phyloP scores from a whole-genome alignment of 768 basidiomycete species.

The Cyathus striatus region DNA sequence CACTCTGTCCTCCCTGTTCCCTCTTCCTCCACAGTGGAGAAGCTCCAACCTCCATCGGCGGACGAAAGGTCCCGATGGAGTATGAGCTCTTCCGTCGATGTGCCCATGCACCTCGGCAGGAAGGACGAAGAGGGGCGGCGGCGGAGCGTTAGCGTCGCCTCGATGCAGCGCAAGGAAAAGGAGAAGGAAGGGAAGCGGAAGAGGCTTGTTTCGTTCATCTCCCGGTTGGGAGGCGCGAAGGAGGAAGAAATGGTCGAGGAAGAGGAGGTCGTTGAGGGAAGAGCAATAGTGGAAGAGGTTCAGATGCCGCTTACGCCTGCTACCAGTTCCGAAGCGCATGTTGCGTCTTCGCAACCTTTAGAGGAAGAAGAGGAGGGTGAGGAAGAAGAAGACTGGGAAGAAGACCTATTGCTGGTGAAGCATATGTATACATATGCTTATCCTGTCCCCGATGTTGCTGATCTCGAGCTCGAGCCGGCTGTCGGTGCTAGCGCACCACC shows the following conservation, averaged over 20 bases:
- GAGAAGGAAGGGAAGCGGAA: slow-evolving; percentile 1
- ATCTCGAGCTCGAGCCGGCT: no score
- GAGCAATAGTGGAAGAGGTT: slow-evolving; percentile 3
- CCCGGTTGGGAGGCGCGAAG: slow-evolving; percentile 13
- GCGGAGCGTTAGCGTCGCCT: slow-evolving; percentile 1
- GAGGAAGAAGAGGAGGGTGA: no score
- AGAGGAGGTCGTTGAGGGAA: slow-evolving; percentile 4
- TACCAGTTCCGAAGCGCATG: no score
- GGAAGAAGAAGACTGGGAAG: no score
- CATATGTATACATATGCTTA: no score
- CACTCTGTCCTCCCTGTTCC: no score
- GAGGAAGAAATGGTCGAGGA: slow-evolving; percentile 5
- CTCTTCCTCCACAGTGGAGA: background rate
- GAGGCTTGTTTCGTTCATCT: slow-evolving; percentile 15
- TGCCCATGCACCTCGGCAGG: background rate
- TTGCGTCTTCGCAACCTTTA: no score
- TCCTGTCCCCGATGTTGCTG: no score
- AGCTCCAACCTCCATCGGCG: background rate
- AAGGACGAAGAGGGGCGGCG: background rate
- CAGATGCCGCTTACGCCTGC: background rate
- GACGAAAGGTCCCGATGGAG: slow-evolving; percentile 12
- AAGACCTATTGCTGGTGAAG: no score
- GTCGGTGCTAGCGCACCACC: no score
- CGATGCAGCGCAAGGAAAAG: background rate
- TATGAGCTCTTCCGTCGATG: slow-evolving; percentile 6